Base-by-base conservation (phyloP, 2,329 filamentous ascomycete genomes). In the Xylaria digitata region DNA sequence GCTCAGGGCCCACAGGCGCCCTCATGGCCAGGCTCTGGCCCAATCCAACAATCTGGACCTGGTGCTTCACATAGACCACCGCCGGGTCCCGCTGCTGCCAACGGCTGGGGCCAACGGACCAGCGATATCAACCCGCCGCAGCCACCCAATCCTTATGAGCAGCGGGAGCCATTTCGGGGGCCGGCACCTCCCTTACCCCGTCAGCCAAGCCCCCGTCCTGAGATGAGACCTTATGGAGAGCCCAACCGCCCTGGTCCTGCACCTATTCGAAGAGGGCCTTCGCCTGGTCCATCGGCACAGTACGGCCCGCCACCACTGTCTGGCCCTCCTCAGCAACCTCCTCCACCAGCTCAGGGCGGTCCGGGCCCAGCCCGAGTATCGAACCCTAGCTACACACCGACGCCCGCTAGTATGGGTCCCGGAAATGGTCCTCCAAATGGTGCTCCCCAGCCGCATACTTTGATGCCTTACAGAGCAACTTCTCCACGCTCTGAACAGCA, bases 401-500 rank as follows among this genome's bases (percentile, higher is more conserved):
- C 81, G 78, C 74, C 76, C 19, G 72, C 75, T 13, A 75, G 68
- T 49, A 78, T 79, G 66, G 76, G 78, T 46, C 73, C 75, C 15
- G 53, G 78, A 4, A 83, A 81, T 50, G 81, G 81, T 6, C 86
- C 86, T 52, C 81, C 80, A 53, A 82, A 82, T 61, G 80, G 80
- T 32, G 79, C 78, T 26, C 81, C 80, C 42, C 79, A 79, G 42
- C 78, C 82, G 4, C 84, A 84, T 56, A 80, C 82, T 19, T 81
- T 93, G 73, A 90, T 92, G 73, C 87, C 90, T 19, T 97, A 95
- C 81, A 89, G 90, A 64, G 87, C 90, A 34, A 89, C 89, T 74
- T 96, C 92, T 78, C 92, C 94, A 66, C 88, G 92, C n/a, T 88
- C 91, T 57, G 95, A 97, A 71, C 90, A 94, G 49, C 73, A 94